Evolutionary conservation across 306 rosid species (phyloP), one percentile per base, ranked within the genome.

Genomic region (Quercus bicolor): DNA sequence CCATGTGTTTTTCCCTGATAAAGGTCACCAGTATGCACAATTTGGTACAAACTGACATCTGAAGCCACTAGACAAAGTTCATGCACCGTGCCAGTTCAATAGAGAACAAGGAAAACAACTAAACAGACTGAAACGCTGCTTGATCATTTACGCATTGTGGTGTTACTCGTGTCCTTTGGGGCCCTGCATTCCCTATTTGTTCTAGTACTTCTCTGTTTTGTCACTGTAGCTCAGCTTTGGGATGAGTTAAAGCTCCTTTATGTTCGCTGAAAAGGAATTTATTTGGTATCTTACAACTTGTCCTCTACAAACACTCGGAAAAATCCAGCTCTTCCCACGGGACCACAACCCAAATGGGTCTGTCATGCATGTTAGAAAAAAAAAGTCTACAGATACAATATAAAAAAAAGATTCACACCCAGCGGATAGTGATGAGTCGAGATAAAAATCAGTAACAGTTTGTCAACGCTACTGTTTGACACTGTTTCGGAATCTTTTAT

Each of bases 231-330:
- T 77, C 72, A 56, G 75, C 83, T 82, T 77, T 64, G 90, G 78
- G 77, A 84, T 73, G 83, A 62, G 88, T 84, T 84, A 84, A 86
- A 80, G 89, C 66, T 74, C 83, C 86, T 70, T 70, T 83, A 80
- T 74, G 77, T 29, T 65, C 81, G 81, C 85, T 83, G 86, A 80
- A 86, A 84, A 75, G 77, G 53, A 45, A 28, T 69, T 77, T 73
- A 61, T 60, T 15, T 78, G 73, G 81, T 51, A 55, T 70, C 77
- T 78, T 79, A 75, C 81, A 83, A 71, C 0, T 33, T 72, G 57
- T 62, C 73, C 70, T 81, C 70, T 81, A 7, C 79, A 77, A 76
- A 18, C 60, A 78, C 82, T 81, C 68, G 82, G 66, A 80, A 82
- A 80, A 74, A 69, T 62, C 64, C 29, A 51, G 19, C 6, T 19